Evolutionary conservation across 177 flowering plant species (phyloP).

Genomic region (Vitis hybrid): DNA sequence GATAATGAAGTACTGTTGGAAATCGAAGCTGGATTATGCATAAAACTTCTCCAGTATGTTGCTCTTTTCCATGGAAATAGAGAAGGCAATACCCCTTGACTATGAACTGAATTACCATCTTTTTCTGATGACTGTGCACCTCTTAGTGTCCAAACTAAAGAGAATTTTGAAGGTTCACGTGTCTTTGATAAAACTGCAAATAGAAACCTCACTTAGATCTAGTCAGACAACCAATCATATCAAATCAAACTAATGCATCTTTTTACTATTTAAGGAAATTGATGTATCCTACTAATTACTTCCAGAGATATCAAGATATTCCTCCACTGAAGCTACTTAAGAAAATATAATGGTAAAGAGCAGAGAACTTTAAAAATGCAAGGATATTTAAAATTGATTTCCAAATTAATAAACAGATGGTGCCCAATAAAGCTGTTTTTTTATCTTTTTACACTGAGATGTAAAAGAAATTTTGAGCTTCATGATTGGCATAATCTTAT

Average conservation of each 20-base stretch:
- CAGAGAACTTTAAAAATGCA: no score
- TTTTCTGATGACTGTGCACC: slow-evolving; percentile 36
- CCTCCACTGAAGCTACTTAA: not conserved
- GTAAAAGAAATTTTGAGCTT: no score
- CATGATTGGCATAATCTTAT: no score
- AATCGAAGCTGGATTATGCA: slow-evolving; percentile 23
- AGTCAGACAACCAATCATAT: not conserved
- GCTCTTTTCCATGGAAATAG: slow-evolving; percentile 81
- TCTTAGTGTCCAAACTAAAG: slow-evolving; percentile 71
- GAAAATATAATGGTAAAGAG: no score
- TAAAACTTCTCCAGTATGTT: slow-evolving; percentile 43
- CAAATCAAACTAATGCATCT: not conserved
- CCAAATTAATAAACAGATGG: no score
- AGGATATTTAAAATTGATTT: no score
- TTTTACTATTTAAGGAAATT: not conserved
- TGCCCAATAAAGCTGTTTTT: no score
- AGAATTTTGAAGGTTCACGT: slow-evolving; percentile 39
- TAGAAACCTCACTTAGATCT: slow-evolving; percentile 5
- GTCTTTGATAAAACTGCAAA: slow-evolving; percentile 41
- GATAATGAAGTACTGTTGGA: slow-evolving; percentile 41
- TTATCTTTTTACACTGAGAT: no score
- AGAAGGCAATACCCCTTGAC: slow-evolving; percentile 40
- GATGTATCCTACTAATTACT: not conserved
- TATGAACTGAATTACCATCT: slow-evolving; percentile 24
- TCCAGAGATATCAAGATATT: slow-evolving; percentile 2